phyloP scores from a whole-genome alignment of 441 rosid genomes.

The Metrosideros polymorpha region DNA sequence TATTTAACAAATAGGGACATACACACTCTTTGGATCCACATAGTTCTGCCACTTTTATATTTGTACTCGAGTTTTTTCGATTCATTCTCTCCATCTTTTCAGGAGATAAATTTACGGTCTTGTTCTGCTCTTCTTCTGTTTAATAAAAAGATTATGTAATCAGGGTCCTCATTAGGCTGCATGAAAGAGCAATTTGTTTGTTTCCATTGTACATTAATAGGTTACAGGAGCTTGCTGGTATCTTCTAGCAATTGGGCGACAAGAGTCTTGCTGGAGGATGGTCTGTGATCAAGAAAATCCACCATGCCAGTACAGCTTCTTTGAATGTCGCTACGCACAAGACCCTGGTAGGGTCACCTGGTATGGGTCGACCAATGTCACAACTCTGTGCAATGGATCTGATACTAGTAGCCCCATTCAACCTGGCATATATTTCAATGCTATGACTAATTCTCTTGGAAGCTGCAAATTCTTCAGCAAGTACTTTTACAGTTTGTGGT shows the following conservation, averaged over 20 bases:
- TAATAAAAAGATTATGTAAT: neutral
- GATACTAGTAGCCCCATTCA: conserved; percentile 18
- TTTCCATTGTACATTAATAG: conserved; percentile 12
- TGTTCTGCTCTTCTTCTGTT: neutral
- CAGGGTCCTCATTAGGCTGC: neutral
- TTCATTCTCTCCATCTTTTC: neutral
- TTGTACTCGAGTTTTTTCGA: neutral
- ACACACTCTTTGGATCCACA: neutral
- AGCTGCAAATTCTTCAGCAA: conserved; percentile 55
- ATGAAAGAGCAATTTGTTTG: neutral
- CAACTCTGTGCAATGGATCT: conserved; percentile 22
- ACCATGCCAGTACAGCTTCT: conserved; percentile 42
- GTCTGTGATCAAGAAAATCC: conserved; percentile 43
- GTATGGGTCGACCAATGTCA: conserved; percentile 59
- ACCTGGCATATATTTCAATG: conserved; percentile 75
- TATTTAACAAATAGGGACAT: neutral
- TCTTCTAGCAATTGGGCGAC: conserved; percentile 66
- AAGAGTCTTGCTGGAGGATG: conserved; percentile 76
- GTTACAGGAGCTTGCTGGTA: conserved; percentile 95
- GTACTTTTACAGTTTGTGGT: conserved; percentile 92
- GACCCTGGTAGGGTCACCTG: conserved; percentile 37
- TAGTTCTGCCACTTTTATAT: neutral
- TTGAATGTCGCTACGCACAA: conserved; percentile 41
- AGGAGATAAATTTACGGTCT: neutral
- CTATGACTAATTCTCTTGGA: conserved; percentile 38